Base-by-base conservation (phyloP, 345 rosid genomes). In the Mercurialis annua region DNA sequence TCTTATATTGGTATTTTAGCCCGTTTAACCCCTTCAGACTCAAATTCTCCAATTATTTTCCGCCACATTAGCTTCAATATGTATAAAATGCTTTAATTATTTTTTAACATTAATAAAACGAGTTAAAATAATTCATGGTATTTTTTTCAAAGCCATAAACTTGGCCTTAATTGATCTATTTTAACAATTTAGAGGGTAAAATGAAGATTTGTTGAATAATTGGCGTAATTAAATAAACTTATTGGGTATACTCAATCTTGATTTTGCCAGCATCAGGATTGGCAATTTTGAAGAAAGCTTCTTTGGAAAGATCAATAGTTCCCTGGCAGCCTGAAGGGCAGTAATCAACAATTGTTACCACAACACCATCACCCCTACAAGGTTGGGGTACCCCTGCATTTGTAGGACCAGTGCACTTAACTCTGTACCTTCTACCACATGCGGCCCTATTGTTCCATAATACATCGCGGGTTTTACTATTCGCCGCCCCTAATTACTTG, bases 201-300 rank as follows among this genome's bases (percentile, higher is more conserved):
- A n/a, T n/a, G n/a, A n/a, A n/a, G n/a, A n/a, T n/a, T n/a, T n/a
- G n/a, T n/a, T n/a, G n/a, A n/a, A 34, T 34, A 2, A 6, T 50
- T 48, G 18, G 52, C 52, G 1, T 3, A 40, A 50, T n/a, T n/a
- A 50, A 3, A 23, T n/a, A 50, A 4, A 11, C 66, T 65, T 69
- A 77, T 77, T 60, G 65, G 20, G 24, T 12, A 46, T 73, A 77
- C 26, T 73, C 75, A 6, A 77, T 70, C 40, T 60, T 48, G 62
- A 73, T 66, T 59, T 65, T 69, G 16, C 77, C 72, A 24, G 75
- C 77, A 1, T 52, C 42, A 0, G 71, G 53, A 20, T 77, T 15
- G 12, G 81, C 81, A 5, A 74, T 78, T 26, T 50, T 43, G 56
- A 68, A 18, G 68, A 78, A 78, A 52, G 82, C 82, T 49, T 74